These are phyloP conservation scores for Xylaria sp. DNA, from an alignment of 2,329 filamentous ascomycete species.

Conservation along the genomic window DNA sequence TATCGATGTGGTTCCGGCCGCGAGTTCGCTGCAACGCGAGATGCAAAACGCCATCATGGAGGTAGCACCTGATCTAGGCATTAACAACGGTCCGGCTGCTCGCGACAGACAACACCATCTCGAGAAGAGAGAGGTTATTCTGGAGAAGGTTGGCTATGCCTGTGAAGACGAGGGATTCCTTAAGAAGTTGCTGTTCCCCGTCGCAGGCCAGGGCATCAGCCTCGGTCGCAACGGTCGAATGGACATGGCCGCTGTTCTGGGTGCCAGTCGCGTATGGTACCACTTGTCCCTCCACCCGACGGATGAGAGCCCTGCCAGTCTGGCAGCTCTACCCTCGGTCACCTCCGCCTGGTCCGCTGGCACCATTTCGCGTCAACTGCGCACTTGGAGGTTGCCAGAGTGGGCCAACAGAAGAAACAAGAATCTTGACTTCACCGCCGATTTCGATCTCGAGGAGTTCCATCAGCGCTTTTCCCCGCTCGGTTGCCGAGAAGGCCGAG, in stretches of 20 bases:
- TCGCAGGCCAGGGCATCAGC: conserved; percentile 70
- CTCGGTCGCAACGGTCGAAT: conserved; percentile 74
- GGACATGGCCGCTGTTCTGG: conserved; percentile 67
- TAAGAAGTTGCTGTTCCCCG: conserved; percentile 73
- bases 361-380: conserved; percentile 84
- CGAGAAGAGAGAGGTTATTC: conserved; percentile 73
- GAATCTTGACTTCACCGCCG: conserved; percentile 88
- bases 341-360: conserved; percentile 91
- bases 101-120: conserved; percentile 71
- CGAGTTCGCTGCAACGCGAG: conserved; percentile 79
- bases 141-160: conserved; percentile 83
- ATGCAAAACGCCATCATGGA: conserved; percentile 78
- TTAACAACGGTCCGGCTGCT: conserved; percentile 60
- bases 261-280: conserved; percentile 89
- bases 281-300: conserved; percentile 89
- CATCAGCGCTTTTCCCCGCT: conserved; percentile 73
- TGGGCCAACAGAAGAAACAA: conserved; percentile 94
- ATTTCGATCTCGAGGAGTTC: conserved; percentile 94
- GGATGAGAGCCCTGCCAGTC: conserved; percentile 70
- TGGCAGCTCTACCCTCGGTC: conserved; percentile 65
- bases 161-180: conserved; percentile 78
- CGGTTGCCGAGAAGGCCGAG: conserved; percentile 82
- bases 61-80: conserved; percentile 72
- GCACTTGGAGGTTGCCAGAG: conserved; percentile 88
- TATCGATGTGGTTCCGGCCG: conserved; percentile 65